Conservation (phyloP, 2,329 filamentous ascomycete species). For the Pseudogymnoascus pannorum region DNA sequence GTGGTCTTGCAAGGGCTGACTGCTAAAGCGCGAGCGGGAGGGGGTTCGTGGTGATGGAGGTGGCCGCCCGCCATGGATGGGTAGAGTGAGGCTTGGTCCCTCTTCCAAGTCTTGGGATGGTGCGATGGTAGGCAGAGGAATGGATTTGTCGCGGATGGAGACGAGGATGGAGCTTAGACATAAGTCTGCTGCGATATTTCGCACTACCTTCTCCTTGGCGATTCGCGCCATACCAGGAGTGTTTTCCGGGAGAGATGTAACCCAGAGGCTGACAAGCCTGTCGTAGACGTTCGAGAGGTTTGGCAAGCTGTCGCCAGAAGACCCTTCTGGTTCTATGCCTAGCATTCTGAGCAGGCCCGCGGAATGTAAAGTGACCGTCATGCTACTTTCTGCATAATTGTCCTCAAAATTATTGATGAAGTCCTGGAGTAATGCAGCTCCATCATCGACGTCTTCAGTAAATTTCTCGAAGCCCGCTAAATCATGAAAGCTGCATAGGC, state of each 20-base stretch:
- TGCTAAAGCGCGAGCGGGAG: conserved; percentile 19
- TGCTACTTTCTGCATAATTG: neutral
- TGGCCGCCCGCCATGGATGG: neutral
- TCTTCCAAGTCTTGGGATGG: neutral
- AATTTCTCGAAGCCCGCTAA: conserved; percentile 16
- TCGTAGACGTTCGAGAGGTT: conserved; percentile 26
- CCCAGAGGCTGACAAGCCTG: conserved; percentile 24
- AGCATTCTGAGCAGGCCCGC: neutral
- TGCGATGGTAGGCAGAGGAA: neutral
- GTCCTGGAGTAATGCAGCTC: conserved; percentile 15
- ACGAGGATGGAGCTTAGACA: conserved; percentile 25
- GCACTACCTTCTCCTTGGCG: conserved; percentile 24
- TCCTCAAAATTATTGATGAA: conserved; percentile 17
- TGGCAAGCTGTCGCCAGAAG: neutral
- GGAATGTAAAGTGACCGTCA: neutral
- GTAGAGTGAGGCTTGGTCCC: neutral
- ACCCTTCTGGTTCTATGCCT: neutral
- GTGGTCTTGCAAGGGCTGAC: conserved; percentile 7
- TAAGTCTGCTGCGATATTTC: conserved; percentile 25
- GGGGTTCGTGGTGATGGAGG: neutral
- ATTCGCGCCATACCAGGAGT: conserved; percentile 21
- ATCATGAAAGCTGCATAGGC: conserved; percentile 16
- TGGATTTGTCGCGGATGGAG: conserved; percentile 17
- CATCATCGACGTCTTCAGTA: conserved; percentile 23
- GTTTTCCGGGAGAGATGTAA: conserved; percentile 22